Conservation (phyloP, 345 rosid genomes). For the Eucalyptus cloeziana region DNA sequence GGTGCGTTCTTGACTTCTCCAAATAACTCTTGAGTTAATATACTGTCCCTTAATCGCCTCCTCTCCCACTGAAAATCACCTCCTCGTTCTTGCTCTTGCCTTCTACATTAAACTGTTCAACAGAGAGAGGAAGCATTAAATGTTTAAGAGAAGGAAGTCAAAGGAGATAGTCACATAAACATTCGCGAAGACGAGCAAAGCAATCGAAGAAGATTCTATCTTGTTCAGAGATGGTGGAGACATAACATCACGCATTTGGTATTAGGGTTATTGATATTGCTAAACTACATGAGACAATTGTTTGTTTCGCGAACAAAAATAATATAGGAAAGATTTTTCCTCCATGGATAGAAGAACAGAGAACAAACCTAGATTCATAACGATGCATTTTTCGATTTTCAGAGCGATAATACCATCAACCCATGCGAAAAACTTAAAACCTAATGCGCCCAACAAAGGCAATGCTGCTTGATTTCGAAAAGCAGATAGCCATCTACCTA, state of each 20-base stretch:
- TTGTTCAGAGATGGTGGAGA: neutral
- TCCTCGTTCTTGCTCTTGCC: slow-evolving; percentile 10
- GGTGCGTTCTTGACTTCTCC: slow-evolving; percentile 98
- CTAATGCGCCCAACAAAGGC: neutral
- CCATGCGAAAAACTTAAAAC: neutral
- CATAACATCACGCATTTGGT: neutral
- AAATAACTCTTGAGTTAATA: slow-evolving; percentile 11
- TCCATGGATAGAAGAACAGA: neutral
- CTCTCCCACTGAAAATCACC: slow-evolving; percentile 1
- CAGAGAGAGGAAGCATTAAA: neutral
- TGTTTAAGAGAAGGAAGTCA: neutral
- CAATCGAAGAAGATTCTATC: neutral
- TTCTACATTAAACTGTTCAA: neutral
- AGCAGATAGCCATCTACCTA: neutral
- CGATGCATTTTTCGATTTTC: neutral
- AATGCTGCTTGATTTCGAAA: neutral
- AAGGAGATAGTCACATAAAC: neutral
- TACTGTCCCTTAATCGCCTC: neutral
- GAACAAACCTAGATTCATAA: neutral
- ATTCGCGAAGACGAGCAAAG: neutral
- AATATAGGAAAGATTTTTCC: neutral
- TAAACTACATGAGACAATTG: neutral
- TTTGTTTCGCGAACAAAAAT: neutral
- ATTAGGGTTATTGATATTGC: neutral
- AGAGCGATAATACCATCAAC: neutral